A percentile compares a stretch with the other conserved stretches of the same genome.
Evolutionary conservation across 1,284 basidiomycete genomes (phyloP).

Genomic region (Cryptococcus neoformans): DNA sequence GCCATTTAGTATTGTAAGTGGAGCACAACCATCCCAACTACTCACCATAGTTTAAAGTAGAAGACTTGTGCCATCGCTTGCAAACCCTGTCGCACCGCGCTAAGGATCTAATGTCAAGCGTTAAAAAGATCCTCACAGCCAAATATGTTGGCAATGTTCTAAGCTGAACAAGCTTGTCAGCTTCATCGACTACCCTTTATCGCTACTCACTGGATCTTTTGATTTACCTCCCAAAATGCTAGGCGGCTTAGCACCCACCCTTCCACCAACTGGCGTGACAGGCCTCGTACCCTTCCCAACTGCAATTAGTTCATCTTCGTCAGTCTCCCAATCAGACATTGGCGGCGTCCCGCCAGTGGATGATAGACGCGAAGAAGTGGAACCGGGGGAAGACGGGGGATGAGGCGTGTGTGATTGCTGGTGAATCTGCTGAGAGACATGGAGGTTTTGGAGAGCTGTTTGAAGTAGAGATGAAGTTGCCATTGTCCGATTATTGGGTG

Average conservation of each 20-base stretch:
- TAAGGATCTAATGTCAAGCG: conserved; percentile 63
- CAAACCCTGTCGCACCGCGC: conserved; percentile 74
- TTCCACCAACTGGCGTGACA: conserved; percentile 34
- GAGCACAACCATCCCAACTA: conserved; percentile 11
- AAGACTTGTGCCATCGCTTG: conserved; percentile 79
- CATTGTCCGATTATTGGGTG: conserved; percentile 11
- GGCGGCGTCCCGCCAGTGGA: conserved; percentile 13
- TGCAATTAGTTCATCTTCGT: conserved; percentile 50
- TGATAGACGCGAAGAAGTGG: neutral
- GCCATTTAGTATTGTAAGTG: neutral
- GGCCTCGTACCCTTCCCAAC: conserved; percentile 46
- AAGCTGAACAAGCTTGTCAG: conserved; percentile 47
- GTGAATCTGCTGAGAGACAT: conserved; percentile 42
- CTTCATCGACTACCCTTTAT: neutral
- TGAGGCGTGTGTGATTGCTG: conserved; percentile 34
- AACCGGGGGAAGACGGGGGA: conserved; percentile 25
- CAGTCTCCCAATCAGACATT: conserved; percentile 28
- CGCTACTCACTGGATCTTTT: conserved; percentile 42
- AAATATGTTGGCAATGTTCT: conserved; percentile 72
- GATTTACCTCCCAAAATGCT: conserved; percentile 17
- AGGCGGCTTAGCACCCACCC: conserved; percentile 22
- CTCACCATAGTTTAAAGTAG: conserved; percentile 83
- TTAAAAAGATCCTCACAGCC: conserved; percentile 69
- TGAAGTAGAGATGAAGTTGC: conserved; percentile 44
- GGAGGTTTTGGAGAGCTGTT: conserved; percentile 47